Base-by-base conservation (phyloP, 1,284 basidiomycete species). In the Melanopsichium pennsylvanicum region DNA sequence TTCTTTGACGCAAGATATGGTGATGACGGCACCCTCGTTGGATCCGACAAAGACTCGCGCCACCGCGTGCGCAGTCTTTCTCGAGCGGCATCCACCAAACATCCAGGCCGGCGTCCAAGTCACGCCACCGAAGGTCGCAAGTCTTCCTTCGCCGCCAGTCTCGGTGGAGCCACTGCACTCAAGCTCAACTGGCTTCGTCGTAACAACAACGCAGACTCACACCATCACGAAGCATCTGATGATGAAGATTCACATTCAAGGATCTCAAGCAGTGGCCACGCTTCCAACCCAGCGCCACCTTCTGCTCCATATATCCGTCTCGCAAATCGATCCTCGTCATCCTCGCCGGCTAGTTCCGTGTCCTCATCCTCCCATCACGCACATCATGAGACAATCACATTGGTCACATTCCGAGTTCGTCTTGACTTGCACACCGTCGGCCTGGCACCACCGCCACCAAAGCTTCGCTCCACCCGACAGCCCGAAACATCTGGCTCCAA, bases 1-100 rank as follows among this genome's bases (percentile, higher is more conserved):
- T 79, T 79, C 48, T 78, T 79, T 52, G 76, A 79, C 38, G 63
- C 77, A 12, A 68, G 77, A 5, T 67, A 62, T 18, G 42, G 50
- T 11, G 16, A 45, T 2, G 43, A 68, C 5, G 63, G 62, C 16
- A 43, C 35, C 13, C 38, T 68, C n/a, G 32, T 62, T 0, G 54
- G 52, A 19, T 42, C 40, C 0, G 72, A 68, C 15, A 63, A 51
- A 38, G 62, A 68, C 22, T 49, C 51, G 15, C 48, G 41, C 9
- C 46, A 48, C 25, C 57, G 67, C 16, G 56, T 55, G 38, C 56
- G 66, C 51, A 69, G 66, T 42, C 13, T 58, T 9, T 69, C 66
- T 2, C 59, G 66, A 7, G 60, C 60, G 16, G 48, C 66, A 15
- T 63, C 66, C 19, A 59, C 60, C 19, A 50, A 48, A 23, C 56